Base-by-base conservation (phyloP, 1,284 basidiomycete genomes). In the Grifola frondosa region DNA sequence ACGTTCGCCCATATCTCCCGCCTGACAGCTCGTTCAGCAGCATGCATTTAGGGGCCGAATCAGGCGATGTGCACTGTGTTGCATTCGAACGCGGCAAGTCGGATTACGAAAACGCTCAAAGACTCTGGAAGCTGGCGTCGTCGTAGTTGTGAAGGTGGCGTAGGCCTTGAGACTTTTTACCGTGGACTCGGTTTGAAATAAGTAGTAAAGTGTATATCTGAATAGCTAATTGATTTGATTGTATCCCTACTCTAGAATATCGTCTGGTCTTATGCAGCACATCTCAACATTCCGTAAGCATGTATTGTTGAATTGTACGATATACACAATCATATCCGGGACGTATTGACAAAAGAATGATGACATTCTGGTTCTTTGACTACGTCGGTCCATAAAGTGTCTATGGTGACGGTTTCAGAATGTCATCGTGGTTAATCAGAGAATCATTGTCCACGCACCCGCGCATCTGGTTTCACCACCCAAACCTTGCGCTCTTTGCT, bases 401-500 rank as follows among this genome's bases (percentile, higher is more conserved):
- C 44, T 46, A 20, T 21, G 13, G 30, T n/a, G n/a, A n/a, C n/a
- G n/a, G 7, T n/a, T 19, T 30, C 8, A 12, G 9, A 6, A 40
- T 17, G 6, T 5, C 22, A 15, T 21, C 4, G n/a, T 17, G 8
- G 10, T 7, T 16, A 36, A 40, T 20, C n/a, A 26, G 24, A 30
- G 26, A 39, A 15, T 30, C 20, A 40, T 5, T n/a, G 33, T 3
- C 16, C 2, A 38, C 63, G 40, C 23, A 68, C 69, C 62, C 61
- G 59, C 31, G 63, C 53, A 25, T 65, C 63, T 4, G 69, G 59
- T 55, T 80, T 84, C 20, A 89, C 71, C 24, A 83, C 64, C 87
- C 87, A 90, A 47, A 80, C 65, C 61, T 78, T 88, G 65, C 72
- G 77, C 42, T 79, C 73, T 56, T 78, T 84, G 53, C 78, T 78